phyloP scores from a whole-genome alignment of 2,329 filamentous ascomycete genomes.

The Rhinocladiella similis region DNA sequence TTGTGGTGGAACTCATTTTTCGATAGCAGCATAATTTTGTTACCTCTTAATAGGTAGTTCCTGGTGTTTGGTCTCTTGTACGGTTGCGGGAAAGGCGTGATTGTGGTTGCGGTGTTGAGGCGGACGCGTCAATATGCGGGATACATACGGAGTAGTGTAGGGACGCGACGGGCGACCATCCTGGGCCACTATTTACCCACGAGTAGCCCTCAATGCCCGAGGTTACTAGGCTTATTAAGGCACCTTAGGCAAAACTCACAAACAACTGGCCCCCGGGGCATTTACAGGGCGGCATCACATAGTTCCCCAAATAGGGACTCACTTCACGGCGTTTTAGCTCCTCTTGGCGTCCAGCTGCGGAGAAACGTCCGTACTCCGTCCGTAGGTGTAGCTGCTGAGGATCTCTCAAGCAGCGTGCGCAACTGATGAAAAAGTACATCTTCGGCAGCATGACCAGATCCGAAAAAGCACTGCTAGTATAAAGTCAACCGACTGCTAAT shows the following conservation, averaged over 20 bases:
- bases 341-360: slow-evolving; percentile 1
- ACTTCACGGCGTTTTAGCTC: neutral
- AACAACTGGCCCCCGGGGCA: too few relatives aligned
- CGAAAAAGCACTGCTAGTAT: neutral
- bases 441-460: neutral
- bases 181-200: too few relatives aligned
- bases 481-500: neutral
- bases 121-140: neutral
- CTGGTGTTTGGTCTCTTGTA: neutral
- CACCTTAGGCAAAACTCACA: too few relatives aligned
- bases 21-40: neutral
- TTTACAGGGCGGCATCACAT: too few relatives aligned
- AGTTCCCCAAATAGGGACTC: too few relatives aligned
- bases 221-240: too few relatives aligned
- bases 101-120: neutral
- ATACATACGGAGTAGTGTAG: neutral
- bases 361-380: neutral
- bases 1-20: neutral
- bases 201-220: too few relatives aligned
- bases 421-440: neutral
- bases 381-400: neutral
- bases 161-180: neutral
- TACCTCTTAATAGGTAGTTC: neutral
- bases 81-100: neutral
- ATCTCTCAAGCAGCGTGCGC: neutral